Evolutionary conservation across 1,284 basidiomycete species (phyloP), one percentile per base, ranked within the genome.

Genomic region (Leccinum pachyderme): DNA sequence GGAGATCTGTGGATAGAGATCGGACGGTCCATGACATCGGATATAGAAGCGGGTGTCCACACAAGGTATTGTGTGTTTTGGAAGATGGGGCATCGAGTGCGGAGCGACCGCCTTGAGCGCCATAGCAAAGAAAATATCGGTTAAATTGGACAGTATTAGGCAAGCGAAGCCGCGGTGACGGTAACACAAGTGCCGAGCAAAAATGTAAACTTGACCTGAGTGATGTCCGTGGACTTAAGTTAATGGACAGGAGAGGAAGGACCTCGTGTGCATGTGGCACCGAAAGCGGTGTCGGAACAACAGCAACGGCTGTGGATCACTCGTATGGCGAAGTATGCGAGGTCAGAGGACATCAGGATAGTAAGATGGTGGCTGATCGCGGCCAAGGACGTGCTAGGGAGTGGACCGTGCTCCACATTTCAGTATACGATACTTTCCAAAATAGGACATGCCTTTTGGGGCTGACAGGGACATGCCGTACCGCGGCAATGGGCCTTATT

Each of bases 91-190:
- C 45, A 59, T 62, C 52, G 61, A 71, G 54, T 63, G 57, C 56
- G 61, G 68, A 69, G 57, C 43, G 41, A 52, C 59, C 59, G 53
- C 56, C 49, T 49, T 55, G 63, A 55, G 63, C 52, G 53, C 53
- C 58, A 61, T 71, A 64, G 71, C 69, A 65, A 68, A 71, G 63
- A 61, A 68, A 71, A 65, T 56, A 70, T 69, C 71, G 67, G 71
- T 56, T 72, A 63, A 44, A 58, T 48, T 51, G 51, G 47, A 49
- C 56, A 59, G 51, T 59, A 70, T 63, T 64, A 71, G 59, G 67
- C 70, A 68, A 73, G 67, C 67, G 71, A 73, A 61, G 63, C 70
- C 71, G 66, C 71, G 68, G 71, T 73, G 66, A 73, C 71, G 71
- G 68, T 57, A 71, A 47, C 51, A 60, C 67, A 59, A 60, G 61